Conservation (phyloP, 306 rosid genomes). For the Prunus kanzakura region DNA sequence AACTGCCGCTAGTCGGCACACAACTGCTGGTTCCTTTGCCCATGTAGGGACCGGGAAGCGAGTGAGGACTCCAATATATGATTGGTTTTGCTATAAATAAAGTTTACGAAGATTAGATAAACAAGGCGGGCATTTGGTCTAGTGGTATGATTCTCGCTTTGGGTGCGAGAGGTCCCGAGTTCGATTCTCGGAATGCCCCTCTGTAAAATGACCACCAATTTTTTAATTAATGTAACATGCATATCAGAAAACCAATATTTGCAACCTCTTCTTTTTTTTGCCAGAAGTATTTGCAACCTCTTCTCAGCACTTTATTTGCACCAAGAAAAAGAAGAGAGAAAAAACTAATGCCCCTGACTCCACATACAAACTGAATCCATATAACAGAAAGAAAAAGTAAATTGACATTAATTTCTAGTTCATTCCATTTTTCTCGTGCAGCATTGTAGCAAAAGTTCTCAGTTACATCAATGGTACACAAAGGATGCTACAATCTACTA, state of each 20-base stretch:
- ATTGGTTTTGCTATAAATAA: not conserved
- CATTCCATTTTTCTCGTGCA: slow-evolving; percentile 1
- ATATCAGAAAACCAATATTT: not conserved
- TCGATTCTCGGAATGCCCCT: slow-evolving; percentile 21
- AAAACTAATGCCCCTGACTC: not conserved
- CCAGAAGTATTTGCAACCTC: not conserved
- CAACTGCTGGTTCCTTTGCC: not conserved
- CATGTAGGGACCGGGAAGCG: not conserved
- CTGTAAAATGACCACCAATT: not conserved
- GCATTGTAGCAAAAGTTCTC: not conserved
- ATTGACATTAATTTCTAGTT: not conserved
- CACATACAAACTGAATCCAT: not conserved
- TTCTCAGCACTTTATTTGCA: not conserved
- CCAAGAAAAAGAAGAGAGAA: too few species aligned
- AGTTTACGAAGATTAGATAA: accelerated
- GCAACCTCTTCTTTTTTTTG: too few species aligned
- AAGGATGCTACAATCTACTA: not conserved
- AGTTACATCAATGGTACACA: slow-evolving; percentile 10
- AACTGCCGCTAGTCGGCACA: not conserved
- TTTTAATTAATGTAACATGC: not conserved
- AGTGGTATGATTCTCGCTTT: slow-evolving; percentile 25
- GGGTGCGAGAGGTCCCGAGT: slow-evolving; percentile 22
- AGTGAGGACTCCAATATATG: too few species aligned
- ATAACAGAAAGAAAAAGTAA: not conserved
- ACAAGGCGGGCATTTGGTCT: slow-evolving; percentile 1